Evolutionary conservation across 345 rosid species (phyloP), one percentile per base, ranked within the genome.

Genomic region (Isatis tinctoria): DNA sequence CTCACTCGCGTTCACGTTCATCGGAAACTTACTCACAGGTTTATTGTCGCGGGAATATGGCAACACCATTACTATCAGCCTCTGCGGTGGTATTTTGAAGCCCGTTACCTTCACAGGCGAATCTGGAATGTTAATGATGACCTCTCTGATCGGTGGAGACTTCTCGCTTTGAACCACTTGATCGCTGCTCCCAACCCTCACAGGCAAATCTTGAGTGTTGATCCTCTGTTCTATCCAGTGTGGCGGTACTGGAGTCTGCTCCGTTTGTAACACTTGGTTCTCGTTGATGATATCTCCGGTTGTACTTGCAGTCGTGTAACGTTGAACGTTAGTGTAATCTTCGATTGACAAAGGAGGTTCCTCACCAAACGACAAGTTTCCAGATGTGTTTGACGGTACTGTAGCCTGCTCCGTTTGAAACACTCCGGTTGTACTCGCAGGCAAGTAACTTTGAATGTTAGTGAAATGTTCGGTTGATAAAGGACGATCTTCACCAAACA

Each of bases 1-100:
- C 35, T 91, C 97, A 28, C 58, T 47, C 0, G 83, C 78, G n/a
- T 75, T 87, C 35, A 91, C 77, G 35, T 85, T 88, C 53, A 91
- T 80, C 0, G 86, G 83, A 37, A 86, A 74, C 81, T 58, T 87
- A 75, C 66, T 85, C 5, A 80, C 81, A 51, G 41, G 18, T 22
- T 6, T 8, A 4, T 8, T 4, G 8, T 44, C 58, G 71, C 85
- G 87, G 6, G 87, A 77, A 60, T 69, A 82, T 0, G 87, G 40
- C 82, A 81, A n/a, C 40, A 56, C 0, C 64, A 24, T 40, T 40
- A 61, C 49, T 40, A 13, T 40, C 35, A 61, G 33, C n/a, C 10
- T 61, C 49, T n/a, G n/a, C n/a, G n/a, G n/a, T n/a, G n/a, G n/a
- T n/a, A n/a, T n/a, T n/a, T n/a, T n/a, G n/a, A n/a, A n/a, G n/a